Conservation (phyloP, 139 green algal genomes). For the Protoeuglena noctilucae region DNA sequence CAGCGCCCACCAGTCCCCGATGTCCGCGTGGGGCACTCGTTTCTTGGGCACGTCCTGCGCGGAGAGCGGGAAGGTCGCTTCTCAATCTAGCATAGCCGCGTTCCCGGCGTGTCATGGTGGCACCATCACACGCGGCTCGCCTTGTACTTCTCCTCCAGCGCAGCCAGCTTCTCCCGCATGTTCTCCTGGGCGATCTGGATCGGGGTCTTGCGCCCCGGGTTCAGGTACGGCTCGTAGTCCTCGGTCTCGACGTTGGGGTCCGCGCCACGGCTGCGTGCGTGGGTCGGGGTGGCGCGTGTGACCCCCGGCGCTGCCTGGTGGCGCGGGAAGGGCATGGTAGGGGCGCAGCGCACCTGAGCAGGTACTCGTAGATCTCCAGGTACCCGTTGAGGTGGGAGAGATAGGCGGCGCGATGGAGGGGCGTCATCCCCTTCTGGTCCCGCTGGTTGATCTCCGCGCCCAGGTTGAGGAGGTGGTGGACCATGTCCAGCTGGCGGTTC, state of each 20-base stretch:
- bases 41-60: constrained; percentile 14
- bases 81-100: neutral
- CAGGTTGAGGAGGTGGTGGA: constrained; percentile 76
- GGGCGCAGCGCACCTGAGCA: constrained; percentile 75
- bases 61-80: no score
- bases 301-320: no score
- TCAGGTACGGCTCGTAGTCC: constrained; percentile 77
- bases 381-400: constrained; percentile 82
- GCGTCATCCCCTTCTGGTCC: constrained; percentile 51
- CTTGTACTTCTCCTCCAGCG: constrained; percentile 62
- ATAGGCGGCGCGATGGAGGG: constrained; percentile 75
- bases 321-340: no score
- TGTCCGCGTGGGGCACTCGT: constrained; percentile 41
- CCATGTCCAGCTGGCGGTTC: constrained; percentile 88
- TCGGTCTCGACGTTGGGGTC: constrained; percentile 58
- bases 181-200: constrained; percentile 33
- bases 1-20: constrained; percentile 79
- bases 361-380: constrained; percentile 85
- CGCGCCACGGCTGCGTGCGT: constrained; percentile 60
- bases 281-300: no score
- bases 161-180: constrained; percentile 21
- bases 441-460: constrained; percentile 71
- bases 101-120: neutral
- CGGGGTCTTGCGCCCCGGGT: constrained; percentile 55
- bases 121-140: constrained; percentile 25